Percentiles rank a stretch among this genome's conserved stretches.
Conservation (phyloP, 108 stramenopile genomes). For the Chaetoceros muelleri region DNA sequence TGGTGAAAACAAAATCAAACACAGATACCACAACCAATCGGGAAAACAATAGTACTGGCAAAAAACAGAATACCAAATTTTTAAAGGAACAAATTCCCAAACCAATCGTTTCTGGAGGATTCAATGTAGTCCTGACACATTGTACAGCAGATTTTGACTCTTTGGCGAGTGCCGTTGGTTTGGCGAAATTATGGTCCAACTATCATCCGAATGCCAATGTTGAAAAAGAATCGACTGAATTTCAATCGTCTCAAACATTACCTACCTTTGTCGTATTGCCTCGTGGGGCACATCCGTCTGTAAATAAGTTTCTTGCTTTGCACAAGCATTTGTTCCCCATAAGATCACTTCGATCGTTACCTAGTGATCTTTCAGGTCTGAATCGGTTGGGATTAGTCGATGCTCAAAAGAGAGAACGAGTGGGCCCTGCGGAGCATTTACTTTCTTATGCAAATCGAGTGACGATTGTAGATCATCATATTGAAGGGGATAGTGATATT, state of each 20-base stretch:
- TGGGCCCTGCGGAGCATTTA: conserved; percentile 75
- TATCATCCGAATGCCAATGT: conserved; percentile 5
- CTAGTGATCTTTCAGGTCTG: conserved; percentile 48
- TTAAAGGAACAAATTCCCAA: conserved; percentile 24
- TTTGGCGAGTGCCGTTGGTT: conserved; percentile 64
- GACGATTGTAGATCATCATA: conserved; percentile 88
- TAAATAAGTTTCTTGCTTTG: conserved; percentile 77
- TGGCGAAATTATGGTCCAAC: conserved; percentile 69
- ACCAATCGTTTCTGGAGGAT: conserved; percentile 21
- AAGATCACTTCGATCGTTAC: conserved; percentile 62
- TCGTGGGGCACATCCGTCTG: conserved; percentile 88
- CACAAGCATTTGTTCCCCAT: conserved; percentile 91
- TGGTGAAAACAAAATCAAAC: neutral
- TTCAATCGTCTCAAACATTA: conserved; percentile 25
- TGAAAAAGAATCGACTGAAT: conserved; percentile 16
- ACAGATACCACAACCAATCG: neutral
- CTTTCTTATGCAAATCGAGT: conserved; percentile 67
- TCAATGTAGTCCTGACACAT: conserved; percentile 83
- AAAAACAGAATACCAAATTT: neutral
- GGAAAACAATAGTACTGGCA: neutral
- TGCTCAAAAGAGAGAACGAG: conserved; percentile 79
- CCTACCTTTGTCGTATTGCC: conserved; percentile 88
- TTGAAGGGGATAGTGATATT: conserved; percentile 83
- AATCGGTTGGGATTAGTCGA: conserved; percentile 83
- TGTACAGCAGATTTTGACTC: conserved; percentile 87